Conservation (phyloP, 2,329 filamentous ascomycete genomes). For the Microcera coccophila region DNA sequence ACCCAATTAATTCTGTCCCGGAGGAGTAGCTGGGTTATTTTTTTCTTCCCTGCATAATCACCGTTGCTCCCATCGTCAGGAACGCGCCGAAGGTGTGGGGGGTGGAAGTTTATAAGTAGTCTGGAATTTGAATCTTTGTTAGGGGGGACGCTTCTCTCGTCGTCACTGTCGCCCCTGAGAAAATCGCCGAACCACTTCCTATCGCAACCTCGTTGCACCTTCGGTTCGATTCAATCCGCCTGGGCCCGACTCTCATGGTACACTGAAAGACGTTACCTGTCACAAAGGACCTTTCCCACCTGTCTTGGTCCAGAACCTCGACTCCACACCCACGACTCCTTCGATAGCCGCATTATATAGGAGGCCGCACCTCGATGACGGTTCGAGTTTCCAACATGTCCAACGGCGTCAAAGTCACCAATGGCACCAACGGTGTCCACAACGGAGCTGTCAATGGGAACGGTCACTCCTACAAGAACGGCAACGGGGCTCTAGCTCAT, state of each 20-base stretch:
- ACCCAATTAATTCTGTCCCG: no score
- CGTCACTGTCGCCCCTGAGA: neutral
- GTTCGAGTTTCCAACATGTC: slow-evolving; percentile 19
- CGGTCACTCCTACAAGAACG: slow-evolving; percentile 30
- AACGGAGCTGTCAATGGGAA: slow-evolving; percentile 20
- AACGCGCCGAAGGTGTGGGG: neutral
- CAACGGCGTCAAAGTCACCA: slow-evolving; percentile 21
- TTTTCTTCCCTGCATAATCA: neutral
- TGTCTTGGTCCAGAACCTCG: no score
- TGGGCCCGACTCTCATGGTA: no score
- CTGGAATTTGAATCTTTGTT: neutral
- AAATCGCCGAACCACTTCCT: neutral
- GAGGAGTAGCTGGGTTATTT: no score
- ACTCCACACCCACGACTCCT: neutral
- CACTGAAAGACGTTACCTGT: no score
- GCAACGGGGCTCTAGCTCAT: slow-evolving; percentile 32
- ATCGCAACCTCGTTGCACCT: neutral
- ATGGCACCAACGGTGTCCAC: slow-evolving; percentile 13
- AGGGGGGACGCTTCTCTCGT: neutral
- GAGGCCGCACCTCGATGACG: slow-evolving; percentile 17
- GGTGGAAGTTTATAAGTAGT: neutral
- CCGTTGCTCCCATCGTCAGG: neutral
- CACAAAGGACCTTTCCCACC: no score
- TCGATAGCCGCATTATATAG: neutral
- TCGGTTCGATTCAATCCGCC: no score